These are phyloP conservation scores for Cryptococcus maquisensis DNA, from an alignment of 1,284 basidiomycete genomes.

Conservation along the genomic window DNA sequence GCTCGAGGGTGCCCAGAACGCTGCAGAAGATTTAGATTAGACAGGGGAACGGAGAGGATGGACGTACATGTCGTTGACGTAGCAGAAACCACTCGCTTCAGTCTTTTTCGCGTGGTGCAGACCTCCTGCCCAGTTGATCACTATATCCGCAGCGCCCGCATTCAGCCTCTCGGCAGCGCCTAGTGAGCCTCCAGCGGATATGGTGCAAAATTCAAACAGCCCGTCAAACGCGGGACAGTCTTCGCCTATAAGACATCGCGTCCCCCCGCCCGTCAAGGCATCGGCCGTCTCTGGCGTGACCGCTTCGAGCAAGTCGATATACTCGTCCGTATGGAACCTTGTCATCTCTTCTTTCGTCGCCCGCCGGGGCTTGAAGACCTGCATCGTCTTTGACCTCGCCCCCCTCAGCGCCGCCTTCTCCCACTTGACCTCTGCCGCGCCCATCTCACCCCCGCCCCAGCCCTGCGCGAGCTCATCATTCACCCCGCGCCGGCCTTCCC, in stretches of 20 bases:
- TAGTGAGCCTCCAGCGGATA: constrained; percentile 91
- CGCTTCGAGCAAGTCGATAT: constrained; percentile 80
- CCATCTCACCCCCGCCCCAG: constrained; percentile 5
- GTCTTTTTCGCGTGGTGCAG: constrained; percentile 97
- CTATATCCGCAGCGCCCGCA: constrained; percentile 79
- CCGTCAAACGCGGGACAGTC: constrained; percentile 97
- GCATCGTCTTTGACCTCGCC: constrained; percentile 60
- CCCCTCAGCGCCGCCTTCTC: constrained; percentile 32
- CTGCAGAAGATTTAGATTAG: constrained; percentile 51
- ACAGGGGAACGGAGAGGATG: constrained; percentile 1
- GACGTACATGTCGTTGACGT: constrained; percentile 73
- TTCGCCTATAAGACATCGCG: constrained; percentile 80
- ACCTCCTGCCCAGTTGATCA: constrained; percentile 97
- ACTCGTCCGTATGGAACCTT: constrained; percentile 95
- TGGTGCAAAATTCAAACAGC: constrained; percentile 93
- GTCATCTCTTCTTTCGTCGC: constrained; percentile 81
- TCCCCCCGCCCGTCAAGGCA: constrained; percentile 75
- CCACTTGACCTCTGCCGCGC: constrained; percentile 22
- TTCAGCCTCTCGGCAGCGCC: constrained; percentile 79
- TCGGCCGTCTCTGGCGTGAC: constrained; percentile 85
- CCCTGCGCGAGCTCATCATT: constrained; percentile 21
- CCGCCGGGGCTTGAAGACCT: constrained; percentile 74
- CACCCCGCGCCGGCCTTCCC: constrained; percentile 19
- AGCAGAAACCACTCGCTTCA: constrained; percentile 95
- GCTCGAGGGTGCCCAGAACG: constrained; percentile 82